Percentiles rank a stretch among this genome's conserved stretches.
Conservation (phyloP, 257 asterid species). For the Solanum acaule region DNA sequence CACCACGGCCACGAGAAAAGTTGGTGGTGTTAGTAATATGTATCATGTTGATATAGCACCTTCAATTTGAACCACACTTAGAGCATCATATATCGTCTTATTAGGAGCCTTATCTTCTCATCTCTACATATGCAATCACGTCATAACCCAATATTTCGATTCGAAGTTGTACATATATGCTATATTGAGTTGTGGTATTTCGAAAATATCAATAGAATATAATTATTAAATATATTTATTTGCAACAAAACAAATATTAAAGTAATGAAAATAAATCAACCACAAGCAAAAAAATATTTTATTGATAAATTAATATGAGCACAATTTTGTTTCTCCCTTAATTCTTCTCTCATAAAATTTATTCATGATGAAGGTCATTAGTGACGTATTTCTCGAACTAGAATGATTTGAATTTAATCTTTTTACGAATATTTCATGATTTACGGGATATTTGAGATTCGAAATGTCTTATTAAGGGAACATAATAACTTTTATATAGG, state of each 20-base stretch:
- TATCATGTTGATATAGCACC: neutral
- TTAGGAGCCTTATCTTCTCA: neutral
- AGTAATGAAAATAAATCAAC: too few species aligned
- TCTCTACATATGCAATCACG: neutral
- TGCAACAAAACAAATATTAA: neutral
- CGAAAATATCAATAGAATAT: too few species aligned
- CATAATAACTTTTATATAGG: neutral
- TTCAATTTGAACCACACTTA: neutral
- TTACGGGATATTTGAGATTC: neutral
- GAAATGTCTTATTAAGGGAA: too few species aligned
- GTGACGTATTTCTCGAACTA: too few species aligned
- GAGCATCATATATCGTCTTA: neutral
- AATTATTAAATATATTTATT: too few species aligned
- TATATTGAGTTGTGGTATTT: neutral
- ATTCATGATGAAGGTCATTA: neutral
- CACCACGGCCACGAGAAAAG: neutral
- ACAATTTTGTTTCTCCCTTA: too few species aligned
- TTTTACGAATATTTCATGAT: too few species aligned
- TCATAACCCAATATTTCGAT: neutral
- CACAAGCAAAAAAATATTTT: too few species aligned
- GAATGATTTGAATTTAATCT: too few species aligned
- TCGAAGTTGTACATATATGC: neutral
- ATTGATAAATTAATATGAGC: neutral
- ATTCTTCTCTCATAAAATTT: too few species aligned
- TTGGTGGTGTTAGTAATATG: neutral